Evolutionary conservation across 768 basidiomycete species (phyloP).

Genomic region (Suillus lakei): DNA sequence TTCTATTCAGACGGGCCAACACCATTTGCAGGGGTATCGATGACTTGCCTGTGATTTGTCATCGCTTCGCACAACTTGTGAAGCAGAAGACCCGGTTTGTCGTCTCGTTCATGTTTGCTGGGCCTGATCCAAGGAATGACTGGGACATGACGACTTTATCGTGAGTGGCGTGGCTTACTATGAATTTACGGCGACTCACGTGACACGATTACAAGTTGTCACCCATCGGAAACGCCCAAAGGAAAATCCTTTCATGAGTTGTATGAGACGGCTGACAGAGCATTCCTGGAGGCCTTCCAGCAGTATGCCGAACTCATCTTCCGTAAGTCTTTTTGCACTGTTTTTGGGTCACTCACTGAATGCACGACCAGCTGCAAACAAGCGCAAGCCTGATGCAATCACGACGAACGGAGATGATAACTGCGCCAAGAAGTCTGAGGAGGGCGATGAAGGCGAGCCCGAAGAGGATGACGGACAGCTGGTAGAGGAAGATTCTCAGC

Average conservation of each 20-base stretch:
- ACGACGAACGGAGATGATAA: background rate
- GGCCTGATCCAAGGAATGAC: conserved; percentile 5
- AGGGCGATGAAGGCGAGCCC: background rate
- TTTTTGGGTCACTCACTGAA: background rate
- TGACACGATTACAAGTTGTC: background rate
- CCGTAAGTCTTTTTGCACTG: background rate
- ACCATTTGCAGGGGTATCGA: conserved; percentile 3
- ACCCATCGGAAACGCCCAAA: background rate
- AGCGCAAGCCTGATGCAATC: background rate
- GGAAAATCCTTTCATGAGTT: background rate
- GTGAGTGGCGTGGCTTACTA: background rate
- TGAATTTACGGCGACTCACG: background rate
- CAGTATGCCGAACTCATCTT: conserved; percentile 6
- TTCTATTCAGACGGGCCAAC: background rate
- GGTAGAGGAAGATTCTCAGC: background rate
- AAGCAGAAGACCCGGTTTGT: background rate
- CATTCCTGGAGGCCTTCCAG: conserved; percentile 5
- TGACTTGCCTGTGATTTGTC: background rate
- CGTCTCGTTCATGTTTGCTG: conserved; percentile 6
- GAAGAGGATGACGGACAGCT: background rate
- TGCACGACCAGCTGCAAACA: background rate
- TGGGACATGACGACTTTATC: conserved; percentile 12
- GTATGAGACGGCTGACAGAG: background rate
- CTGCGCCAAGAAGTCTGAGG: background rate
- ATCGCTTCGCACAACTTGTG: background rate